Base-by-base conservation (phyloP, 202 grass and related monocot genomes). In the Tripidium arundinaceum region DNA sequence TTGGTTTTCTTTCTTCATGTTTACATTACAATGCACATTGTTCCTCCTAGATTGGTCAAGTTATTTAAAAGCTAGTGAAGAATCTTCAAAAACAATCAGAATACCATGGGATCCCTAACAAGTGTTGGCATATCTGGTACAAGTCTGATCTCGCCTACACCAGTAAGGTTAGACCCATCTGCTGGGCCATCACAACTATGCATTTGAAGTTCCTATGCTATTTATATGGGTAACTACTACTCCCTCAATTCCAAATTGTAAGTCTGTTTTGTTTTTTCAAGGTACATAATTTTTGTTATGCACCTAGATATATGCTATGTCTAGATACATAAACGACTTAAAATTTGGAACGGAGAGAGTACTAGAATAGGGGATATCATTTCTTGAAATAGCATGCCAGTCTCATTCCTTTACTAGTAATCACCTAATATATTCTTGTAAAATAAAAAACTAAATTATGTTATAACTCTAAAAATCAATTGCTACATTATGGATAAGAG, bases 101-200 rank as follows among this genome's bases (percentile, higher is more conserved):
- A 66, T 98, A 98, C 95, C 95, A 98, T 89, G 95, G 95, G 31
- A 94, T n/a, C 77, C 65, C 84, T 89, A 70, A 87, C 22, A 59
- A 94, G 76, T 74, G 95, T 98, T 68, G 90, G 85, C 84, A 94
- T 86, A 83, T 98, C 95, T 74, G 95, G 92, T 31, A 94, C 45
- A 55, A 98, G 88, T 69, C 92, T 92, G 22, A 98, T 94, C 82
- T 94, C 95, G 45, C 95, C 95, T 14, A 94, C 92, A 83, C 80
- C 88, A 84, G 87, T 98, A 70, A 98, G 86, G 74, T 94, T 98
- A 41, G 88, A 87, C 11, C 92, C 92, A 80, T 89, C 92, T 71
- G 88, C 92, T 74, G 88, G 84, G n/a, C 84, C 95, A 71, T 98
- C 95, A 79, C 62, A 81, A 88, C n/a, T 27, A 68, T 76, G 36